These are phyloP conservation scores for Fusarium avenaceum DNA, from an alignment of 2,329 filamentous ascomycete genomes.

Conservation along the genomic window DNA sequence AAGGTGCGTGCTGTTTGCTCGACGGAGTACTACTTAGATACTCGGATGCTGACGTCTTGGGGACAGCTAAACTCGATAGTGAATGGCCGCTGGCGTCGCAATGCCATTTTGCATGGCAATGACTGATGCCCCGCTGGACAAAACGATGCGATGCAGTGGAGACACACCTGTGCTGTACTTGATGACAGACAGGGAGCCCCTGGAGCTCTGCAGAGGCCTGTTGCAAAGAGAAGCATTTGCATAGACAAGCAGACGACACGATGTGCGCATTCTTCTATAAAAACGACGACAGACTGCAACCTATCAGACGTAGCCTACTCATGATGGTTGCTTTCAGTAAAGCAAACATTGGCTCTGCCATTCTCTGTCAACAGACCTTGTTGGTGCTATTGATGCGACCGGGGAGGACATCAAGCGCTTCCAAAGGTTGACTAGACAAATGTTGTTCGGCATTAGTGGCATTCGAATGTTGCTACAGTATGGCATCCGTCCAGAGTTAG, in stretches of 20 bases:
- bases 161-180: conserved; percentile 35
- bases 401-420: conserved; percentile 20
- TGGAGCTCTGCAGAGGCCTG: conserved; percentile 40
- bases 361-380: neutral
- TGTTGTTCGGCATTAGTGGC: conserved; percentile 31
- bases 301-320: neutral
- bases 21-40: conserved; percentile 38
- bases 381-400: conserved; percentile 10
- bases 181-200: conserved; percentile 50
- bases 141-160: conserved; percentile 46
- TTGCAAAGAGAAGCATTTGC: conserved; percentile 18
- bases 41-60: conserved; percentile 47
- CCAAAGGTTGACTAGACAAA: conserved; percentile 28
- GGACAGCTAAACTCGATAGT: conserved; percentile 47
- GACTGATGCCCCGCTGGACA: conserved; percentile 45
- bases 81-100: conserved; percentile 50
- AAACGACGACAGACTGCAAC: conserved; percentile 1
- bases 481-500: conserved; percentile 6
- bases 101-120: conserved; percentile 50
- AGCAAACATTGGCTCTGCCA: neutral
- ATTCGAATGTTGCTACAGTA: conserved; percentile 23
- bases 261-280: conserved; percentile 22
- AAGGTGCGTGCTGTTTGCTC: conserved; percentile 46
- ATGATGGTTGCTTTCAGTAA: neutral
- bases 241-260: conserved; percentile 20